phyloP scores from a whole-genome alignment of 805 yeast species.

The Sugiyamaella qingdaonensis region DNA sequence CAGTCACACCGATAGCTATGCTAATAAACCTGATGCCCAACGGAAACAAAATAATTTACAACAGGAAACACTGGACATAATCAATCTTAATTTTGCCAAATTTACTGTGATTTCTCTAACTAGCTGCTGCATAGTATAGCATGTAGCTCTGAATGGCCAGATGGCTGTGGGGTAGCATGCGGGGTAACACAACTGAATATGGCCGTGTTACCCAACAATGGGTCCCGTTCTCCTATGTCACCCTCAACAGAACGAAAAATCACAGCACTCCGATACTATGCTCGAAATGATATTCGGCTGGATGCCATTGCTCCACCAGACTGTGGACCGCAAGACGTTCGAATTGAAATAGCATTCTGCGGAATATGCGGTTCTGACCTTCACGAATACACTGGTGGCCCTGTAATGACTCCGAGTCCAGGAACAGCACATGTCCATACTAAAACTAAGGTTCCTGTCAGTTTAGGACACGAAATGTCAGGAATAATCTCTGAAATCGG shows the following conservation, averaged over 20 bases:
- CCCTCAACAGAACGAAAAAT: background rate
- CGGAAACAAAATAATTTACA: too few species aligned
- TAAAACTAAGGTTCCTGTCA: conserved; percentile 40
- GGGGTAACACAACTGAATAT: too few species aligned
- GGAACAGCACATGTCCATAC: conserved; percentile 39
- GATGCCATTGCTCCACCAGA: background rate
- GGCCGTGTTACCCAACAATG: too few species aligned
- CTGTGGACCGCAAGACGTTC: background rate
- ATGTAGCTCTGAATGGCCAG: too few species aligned
- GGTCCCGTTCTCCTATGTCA: background rate
- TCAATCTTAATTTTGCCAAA: too few species aligned
- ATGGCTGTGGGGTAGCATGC: too few species aligned
- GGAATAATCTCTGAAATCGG: conserved; percentile 48
- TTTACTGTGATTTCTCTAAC: too few species aligned
- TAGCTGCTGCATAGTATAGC: too few species aligned
- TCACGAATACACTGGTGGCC: conserved; percentile 55
- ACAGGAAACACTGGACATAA: too few species aligned
- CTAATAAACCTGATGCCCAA: too few species aligned
- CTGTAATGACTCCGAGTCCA: conserved; percentile 45
- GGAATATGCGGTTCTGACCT: conserved; percentile 58
- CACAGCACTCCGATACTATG: background rate
- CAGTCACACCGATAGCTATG: too few species aligned
- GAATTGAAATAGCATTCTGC: background rate
- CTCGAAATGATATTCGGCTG: background rate
- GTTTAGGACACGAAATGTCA: conserved; percentile 54